Evolutionary conservation across 495 filamentous ascomycete species (phyloP).

Genomic region (Cairneyella variabilis): DNA sequence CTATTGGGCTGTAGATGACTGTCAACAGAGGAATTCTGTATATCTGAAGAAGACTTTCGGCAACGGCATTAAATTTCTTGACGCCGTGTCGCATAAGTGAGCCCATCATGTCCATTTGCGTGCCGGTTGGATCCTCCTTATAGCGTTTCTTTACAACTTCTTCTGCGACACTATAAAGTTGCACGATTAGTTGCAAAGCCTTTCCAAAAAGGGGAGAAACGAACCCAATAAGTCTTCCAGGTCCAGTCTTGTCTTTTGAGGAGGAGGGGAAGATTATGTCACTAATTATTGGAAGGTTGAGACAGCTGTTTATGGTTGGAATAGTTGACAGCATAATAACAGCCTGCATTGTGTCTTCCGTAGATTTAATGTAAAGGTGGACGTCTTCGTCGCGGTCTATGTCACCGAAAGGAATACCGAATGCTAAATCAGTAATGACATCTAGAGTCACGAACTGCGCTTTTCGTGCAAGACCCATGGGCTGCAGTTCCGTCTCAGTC

Average conservation of each 20-base stretch:
- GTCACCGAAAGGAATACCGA: conserved; percentile 38
- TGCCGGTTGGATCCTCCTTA: conserved; percentile 2
- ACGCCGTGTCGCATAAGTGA: conserved; percentile 42
- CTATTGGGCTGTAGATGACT: conserved; percentile 38
- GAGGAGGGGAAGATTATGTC: conserved; percentile 49
- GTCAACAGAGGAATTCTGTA: conserved; percentile 17
- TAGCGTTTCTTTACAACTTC: conserved; percentile 35
- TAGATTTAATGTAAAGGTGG: conserved; percentile 27
- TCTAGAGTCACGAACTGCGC: conserved; percentile 43
- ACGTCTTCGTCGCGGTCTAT: conserved; percentile 36
- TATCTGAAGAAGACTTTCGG: conserved; percentile 40
- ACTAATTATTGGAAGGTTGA: conserved; percentile 50
- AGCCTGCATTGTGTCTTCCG: conserved; percentile 1
- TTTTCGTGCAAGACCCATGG: conserved; percentile 39
- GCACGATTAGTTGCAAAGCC: neutral
- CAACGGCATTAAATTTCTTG: conserved; percentile 31
- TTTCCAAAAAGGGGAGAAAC: neutral
- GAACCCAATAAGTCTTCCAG: conserved; percentile 48
- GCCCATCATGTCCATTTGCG: conserved; percentile 34
- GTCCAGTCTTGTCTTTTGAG: conserved; percentile 46
- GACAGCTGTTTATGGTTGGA: conserved; percentile 36
- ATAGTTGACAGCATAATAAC: conserved; percentile 9
- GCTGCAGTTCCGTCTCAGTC: conserved; percentile 15
- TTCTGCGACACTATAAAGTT: conserved; percentile 29
- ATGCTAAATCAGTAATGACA: conserved; percentile 40